Base-by-base conservation (phyloP, 129 eudicot genomes). In the Solidago caesia region DNA sequence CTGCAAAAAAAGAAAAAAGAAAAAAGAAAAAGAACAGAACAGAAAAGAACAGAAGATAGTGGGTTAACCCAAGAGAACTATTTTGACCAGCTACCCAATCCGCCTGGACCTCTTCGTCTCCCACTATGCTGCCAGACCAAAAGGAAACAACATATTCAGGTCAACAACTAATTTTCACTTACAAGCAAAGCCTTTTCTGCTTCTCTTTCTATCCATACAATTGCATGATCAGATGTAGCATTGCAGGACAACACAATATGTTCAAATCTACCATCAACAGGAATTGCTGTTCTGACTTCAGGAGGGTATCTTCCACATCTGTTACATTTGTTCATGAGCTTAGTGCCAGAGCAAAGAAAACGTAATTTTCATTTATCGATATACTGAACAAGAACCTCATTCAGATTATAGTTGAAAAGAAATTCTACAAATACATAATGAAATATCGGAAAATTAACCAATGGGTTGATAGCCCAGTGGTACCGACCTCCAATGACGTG, bases 241-340 rank as follows among this genome's bases (percentile, higher is more conserved):
- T 77, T 82, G 81, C 89, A 82, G 2, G 92, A 87, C 41, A 87
- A 47, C 53, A 84, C 81, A 14, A 87, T 92, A 64, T 92, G 96
- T 74, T 92, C 97, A 48, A 92, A 92, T 87, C 97, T 87, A 77
- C 91, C 96, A 68, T 92, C 97, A 16, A 92, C 97, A n/a, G 97
- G 96, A 47, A 91, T 91, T 44, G 91, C 93, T 41, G 97, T 91
- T 70, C 91, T 83, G 13, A 91, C 97, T 67, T 89, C 91, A 6
- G 97, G 96, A 77, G 96, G 96, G 75, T 60, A 87, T 75, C 93
- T 89, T 42, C 89, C 91, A 67, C 96, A 92, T 77, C 97, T 91
- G 87, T 63, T 69, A 81, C 33, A 53, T 26, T 44, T 6, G 5
- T 57, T 66, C 68, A 78, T 13, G 7, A 15, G 41, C 13, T 43